Percentiles rank a stretch among this genome's conserved stretches.
Conservation (phyloP, 805 yeast species). For the Sugiyamaella qingdaonensis region DNA sequence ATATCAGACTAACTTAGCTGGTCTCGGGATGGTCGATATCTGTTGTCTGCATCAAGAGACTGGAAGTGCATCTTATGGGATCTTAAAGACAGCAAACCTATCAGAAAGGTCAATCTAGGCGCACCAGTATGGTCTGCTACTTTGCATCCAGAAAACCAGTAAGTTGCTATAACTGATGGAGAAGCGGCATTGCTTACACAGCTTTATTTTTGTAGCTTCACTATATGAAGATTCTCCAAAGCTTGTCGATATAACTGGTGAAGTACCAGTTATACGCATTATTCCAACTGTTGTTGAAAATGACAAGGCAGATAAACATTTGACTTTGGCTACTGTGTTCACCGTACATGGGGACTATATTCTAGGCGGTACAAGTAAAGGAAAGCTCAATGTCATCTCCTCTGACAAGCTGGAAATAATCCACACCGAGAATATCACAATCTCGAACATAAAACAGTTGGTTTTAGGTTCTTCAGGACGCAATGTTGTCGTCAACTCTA, state of each 20-base stretch:
- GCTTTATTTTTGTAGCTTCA: conserved; percentile 52
- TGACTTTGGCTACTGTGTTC: conserved; percentile 50
- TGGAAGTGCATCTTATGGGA: conserved; percentile 86
- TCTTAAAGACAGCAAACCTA: conserved; percentile 41
- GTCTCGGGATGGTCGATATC: conserved; percentile 67
- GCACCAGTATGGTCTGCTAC: conserved; percentile 71
- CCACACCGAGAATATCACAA: conserved; percentile 53
- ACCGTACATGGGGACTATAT: conserved; percentile 53
- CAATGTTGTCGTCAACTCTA: conserved; percentile 29
- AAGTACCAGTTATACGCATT: conserved; percentile 6
- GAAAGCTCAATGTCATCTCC: conserved; percentile 55
- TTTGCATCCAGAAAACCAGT: conserved; percentile 47
- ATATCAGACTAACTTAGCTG: conserved; percentile 44
- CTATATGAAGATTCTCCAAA: conserved; percentile 60
- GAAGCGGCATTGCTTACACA: neutral
- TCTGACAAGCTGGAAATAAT: conserved; percentile 33
- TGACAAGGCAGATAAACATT: conserved; percentile 29
- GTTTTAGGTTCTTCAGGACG: conserved; percentile 63
- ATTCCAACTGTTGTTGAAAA: conserved; percentile 14
- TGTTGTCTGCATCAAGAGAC: conserved; percentile 72
- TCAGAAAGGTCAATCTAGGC: conserved; percentile 49
- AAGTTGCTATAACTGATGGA: neutral
- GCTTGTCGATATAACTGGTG: conserved; percentile 39
- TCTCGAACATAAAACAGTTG: conserved; percentile 68
- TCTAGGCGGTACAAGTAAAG: conserved; percentile 76